A percentile compares a stretch with the other conserved stretches of the same genome.
Conservation (phyloP, 768 basidiomycete genomes). For the Mycena alexandri region DNA sequence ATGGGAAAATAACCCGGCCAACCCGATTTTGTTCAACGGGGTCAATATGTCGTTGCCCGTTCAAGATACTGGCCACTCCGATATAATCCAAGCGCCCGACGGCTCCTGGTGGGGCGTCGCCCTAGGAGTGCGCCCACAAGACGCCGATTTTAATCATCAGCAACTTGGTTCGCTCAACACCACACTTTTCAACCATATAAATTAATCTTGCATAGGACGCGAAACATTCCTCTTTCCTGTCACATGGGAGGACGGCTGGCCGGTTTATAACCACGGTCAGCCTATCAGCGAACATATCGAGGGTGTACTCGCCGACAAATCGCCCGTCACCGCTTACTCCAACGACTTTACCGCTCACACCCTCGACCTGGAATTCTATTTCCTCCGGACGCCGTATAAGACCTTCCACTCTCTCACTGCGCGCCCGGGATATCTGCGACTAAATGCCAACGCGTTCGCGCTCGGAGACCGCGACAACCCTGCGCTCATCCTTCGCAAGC, state of each 20-base stretch:
- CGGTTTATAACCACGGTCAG: conserved; percentile 50
- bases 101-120: conserved; percentile 58
- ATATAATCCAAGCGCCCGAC: conserved; percentile 50
- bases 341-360: conserved; percentile 46
- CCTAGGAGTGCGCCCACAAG: conserved; percentile 54
- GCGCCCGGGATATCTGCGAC: conserved; percentile 46
- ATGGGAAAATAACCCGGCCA: conserved; percentile 56
- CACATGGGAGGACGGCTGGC: conserved; percentile 55
- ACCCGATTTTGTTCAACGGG: conserved; percentile 57
- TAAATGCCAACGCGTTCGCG: conserved; percentile 52
- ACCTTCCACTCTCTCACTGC: conserved; percentile 49
- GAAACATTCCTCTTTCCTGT: conserved; percentile 58
- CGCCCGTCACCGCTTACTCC: conserved; percentile 41
- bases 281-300: conserved; percentile 48
- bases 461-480: conserved; percentile 54
- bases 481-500: conserved; percentile 53
- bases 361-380: conserved; percentile 52
- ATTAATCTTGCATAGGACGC: conserved; percentile 42
- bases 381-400: conserved; percentile 55
- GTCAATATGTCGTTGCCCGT: conserved; percentile 50
- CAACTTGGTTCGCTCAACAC: conserved; percentile 47
- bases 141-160: conserved; percentile 48
- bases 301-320: conserved; percentile 46
- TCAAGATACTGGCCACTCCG: conserved; percentile 55
- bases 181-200: background rate